phyloP scores from a whole-genome alignment of 495 filamentous ascomycete genomes.

The Cladorrhinum samala region DNA sequence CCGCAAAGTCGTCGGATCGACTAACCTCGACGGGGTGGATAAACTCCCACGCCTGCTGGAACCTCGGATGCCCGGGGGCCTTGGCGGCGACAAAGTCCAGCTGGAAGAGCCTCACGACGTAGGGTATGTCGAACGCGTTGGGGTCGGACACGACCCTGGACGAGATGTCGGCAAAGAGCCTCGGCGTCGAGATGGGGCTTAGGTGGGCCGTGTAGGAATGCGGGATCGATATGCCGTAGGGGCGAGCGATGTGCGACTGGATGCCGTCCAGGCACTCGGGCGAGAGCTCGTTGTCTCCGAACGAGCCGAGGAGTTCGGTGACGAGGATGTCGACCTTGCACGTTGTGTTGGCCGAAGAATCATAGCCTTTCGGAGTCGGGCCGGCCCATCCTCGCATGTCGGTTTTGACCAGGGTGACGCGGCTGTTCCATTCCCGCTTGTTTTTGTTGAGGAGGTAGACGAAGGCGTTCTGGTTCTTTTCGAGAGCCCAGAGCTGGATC shows the following conservation, averaged over 20 bases:
- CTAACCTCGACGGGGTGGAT: constrained; percentile 44
- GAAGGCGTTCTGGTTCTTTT: constrained; percentile 98
- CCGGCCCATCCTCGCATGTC: constrained; percentile 98
- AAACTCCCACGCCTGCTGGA: constrained; percentile 69
- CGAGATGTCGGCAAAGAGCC: constrained; percentile 72
- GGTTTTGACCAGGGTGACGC: constrained; percentile 81
- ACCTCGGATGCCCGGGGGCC: constrained; percentile 48
- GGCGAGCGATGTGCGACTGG: constrained; percentile 67
- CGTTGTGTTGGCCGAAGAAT: constrained; percentile 7
- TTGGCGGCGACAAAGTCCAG: constrained; percentile 69
- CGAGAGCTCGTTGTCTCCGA: constrained; percentile 84
- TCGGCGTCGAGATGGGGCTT: constrained; percentile 84
- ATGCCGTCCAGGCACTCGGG: constrained; percentile 63
- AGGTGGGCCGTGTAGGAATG: constrained; percentile 85
- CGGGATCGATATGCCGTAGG: constrained; percentile 87
- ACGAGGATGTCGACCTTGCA: constrained; percentile 84
- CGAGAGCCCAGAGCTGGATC: constrained; percentile 83
- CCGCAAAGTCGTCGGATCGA: constrained; percentile 49
- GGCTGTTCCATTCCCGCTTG: constrained; percentile 62
- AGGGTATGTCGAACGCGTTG: constrained; percentile 80
- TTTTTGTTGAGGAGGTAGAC: constrained; percentile 87
- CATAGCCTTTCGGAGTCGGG: constrained; percentile 42
- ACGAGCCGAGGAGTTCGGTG: constrained; percentile 89
- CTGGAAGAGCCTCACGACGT: constrained; percentile 87
- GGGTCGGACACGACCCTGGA: constrained; percentile 51